Evolutionary conservation across 2,329 filamentous ascomycete genomes (phyloP).

Genomic region (Phyllosticta citrichinensis): DNA sequence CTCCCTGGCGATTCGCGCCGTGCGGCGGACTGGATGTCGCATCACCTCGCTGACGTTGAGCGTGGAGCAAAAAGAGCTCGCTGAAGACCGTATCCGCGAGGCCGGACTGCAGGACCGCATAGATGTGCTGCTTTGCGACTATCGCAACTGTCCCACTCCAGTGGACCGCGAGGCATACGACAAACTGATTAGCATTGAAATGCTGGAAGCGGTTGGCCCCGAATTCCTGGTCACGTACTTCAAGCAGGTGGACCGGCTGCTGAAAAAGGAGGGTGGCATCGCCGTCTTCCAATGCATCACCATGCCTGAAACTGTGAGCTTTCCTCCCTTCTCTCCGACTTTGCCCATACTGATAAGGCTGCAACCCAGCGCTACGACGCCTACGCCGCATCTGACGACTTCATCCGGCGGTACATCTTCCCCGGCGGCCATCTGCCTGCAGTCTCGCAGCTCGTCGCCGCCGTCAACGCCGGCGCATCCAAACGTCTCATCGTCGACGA

Average conservation of each 20-base stretch:
- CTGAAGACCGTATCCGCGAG: constrained; percentile 52
- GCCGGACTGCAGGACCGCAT: constrained; percentile 53
- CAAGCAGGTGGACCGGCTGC: constrained; percentile 48
- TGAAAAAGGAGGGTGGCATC: constrained; percentile 57
- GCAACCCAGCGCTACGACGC: constrained; percentile 44
- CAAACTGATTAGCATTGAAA: constrained; percentile 66
- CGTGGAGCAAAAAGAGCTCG: constrained; percentile 57
- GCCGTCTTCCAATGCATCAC: constrained; percentile 70
- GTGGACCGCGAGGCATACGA: constrained; percentile 45
- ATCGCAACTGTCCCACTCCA: constrained; percentile 49
- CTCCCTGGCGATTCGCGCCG: constrained; percentile 61
- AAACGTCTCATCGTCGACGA: constrained; percentile 56
- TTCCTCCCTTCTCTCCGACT: not conserved
- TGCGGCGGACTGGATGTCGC: constrained; percentile 53
- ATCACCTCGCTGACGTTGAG: constrained; percentile 61
- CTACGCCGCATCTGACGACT: constrained; percentile 59
- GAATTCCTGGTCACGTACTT: constrained; percentile 62
- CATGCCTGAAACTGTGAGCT: constrained; percentile 51
- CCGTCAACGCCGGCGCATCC: constrained; percentile 51
- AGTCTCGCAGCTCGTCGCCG: constrained; percentile 54
- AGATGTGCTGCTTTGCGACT: constrained; percentile 58
- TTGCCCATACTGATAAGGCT: not conserved
- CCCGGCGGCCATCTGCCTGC: constrained; percentile 65
- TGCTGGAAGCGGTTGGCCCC: constrained; percentile 64
- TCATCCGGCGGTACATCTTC: constrained; percentile 70